Evolutionary conservation across 1,139 yeast genomes (phyloP).

Genomic region (Oligophagozyma castellii): DNA sequence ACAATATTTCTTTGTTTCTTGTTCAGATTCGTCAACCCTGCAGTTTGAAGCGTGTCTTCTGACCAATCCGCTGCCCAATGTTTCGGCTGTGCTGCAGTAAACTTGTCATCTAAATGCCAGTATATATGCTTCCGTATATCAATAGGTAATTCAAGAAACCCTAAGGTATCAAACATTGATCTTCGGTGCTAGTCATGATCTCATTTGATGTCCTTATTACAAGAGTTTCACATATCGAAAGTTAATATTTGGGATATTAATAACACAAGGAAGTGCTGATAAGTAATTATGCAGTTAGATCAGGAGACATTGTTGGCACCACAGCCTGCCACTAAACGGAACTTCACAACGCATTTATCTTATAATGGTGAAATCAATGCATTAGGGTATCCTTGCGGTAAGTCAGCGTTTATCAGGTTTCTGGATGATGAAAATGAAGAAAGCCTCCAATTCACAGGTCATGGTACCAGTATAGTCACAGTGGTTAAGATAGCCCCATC

Average conservation of each 20-base stretch:
- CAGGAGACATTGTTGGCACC: constrained; percentile 34
- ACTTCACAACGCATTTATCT: constrained; percentile 52
- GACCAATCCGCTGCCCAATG: too few species aligned
- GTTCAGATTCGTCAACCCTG: constrained; percentile 2
- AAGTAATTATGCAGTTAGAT: too few species aligned
- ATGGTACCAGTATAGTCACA: constrained; percentile 48
- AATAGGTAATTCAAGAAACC: constrained; percentile 15
- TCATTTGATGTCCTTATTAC: too few species aligned
- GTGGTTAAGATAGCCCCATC: constrained; percentile 82
- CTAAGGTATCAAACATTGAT: constrained; percentile 5
- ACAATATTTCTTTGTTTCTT: constrained; percentile 3
- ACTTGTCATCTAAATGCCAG: constrained; percentile 12
- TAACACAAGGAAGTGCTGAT: constrained; percentile 10
- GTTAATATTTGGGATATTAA: constrained; percentile 7
- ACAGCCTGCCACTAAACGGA: constrained; percentile 65
- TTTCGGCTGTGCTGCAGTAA: constrained; percentile 6
- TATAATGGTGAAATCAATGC: constrained; percentile 57
- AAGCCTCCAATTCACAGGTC: constrained; percentile 55
- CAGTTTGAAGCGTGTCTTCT: too few species aligned
- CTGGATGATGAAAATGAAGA: constrained; percentile 34
- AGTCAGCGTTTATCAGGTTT: constrained; percentile 61
- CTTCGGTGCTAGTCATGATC: constrained; percentile 1
- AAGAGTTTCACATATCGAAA: too few species aligned
- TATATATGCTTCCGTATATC: constrained; percentile 18
- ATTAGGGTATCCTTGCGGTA: constrained; percentile 71